Conservation (phyloP, 768 basidiomycete genomes). For the Amanita rubescens region DNA sequence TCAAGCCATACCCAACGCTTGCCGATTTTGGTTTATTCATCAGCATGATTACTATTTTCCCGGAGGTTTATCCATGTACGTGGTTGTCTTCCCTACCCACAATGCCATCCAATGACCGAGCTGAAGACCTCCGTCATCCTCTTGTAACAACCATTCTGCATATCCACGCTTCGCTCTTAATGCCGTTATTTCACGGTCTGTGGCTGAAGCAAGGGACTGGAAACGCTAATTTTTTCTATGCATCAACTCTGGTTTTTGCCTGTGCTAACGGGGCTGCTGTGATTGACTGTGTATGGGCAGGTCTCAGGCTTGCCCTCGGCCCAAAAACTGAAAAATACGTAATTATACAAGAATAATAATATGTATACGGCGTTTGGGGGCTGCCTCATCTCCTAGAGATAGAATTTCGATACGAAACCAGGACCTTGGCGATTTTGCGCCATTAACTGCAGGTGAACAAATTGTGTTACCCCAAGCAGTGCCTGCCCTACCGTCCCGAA, state of each 20-base stretch:
- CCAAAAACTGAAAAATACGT: slow-evolving; percentile 42
- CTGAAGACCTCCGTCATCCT: slow-evolving; percentile 74
- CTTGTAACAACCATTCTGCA: slow-evolving; percentile 80
- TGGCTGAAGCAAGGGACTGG: slow-evolving; percentile 92
- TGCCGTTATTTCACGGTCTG: slow-evolving; percentile 86
- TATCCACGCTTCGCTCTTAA: slow-evolving; percentile 73
- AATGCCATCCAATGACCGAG: slow-evolving; percentile 2
- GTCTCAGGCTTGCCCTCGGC: slow-evolving; percentile 69
- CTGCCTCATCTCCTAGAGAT: not conserved
- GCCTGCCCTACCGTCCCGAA: not conserved
- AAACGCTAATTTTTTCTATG: slow-evolving; percentile 98
- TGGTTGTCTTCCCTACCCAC: slow-evolving; percentile 9
- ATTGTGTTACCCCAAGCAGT: not conserved
- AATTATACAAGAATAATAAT: slow-evolving; percentile 50
- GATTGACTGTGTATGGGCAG: slow-evolving; percentile 77
- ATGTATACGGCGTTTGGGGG: not conserved
- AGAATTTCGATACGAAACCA: not conserved
- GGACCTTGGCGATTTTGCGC: not conserved
- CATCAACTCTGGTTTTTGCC: slow-evolving; percentile 89
- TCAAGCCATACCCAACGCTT: slow-evolving; percentile 90
- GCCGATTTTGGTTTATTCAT: slow-evolving; percentile 86
- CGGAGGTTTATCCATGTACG: slow-evolving; percentile 79
- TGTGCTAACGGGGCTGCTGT: slow-evolving; percentile 80
- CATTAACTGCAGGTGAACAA: not conserved
- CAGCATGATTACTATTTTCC: slow-evolving; percentile 73